Percentiles rank a stretch among this genome's conserved stretches.
Evolutionary conservation across 768 basidiomycete genomes (phyloP).

Genomic region (Lactarius quietus): DNA sequence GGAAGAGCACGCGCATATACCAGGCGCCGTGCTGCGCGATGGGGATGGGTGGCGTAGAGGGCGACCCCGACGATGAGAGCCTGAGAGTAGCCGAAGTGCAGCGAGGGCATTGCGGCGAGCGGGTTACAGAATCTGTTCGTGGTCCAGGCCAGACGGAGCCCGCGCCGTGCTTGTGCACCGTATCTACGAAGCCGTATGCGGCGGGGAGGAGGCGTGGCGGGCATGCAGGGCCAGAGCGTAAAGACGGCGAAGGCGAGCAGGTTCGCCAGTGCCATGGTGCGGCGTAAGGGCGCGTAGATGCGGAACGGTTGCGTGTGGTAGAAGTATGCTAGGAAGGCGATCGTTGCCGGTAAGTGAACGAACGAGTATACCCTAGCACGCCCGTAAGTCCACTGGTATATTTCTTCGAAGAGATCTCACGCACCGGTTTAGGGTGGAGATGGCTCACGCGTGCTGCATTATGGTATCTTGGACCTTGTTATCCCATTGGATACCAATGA

Average conservation of each 20-base stretch:
- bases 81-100: constrained; percentile 20
- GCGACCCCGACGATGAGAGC: constrained; percentile 21
- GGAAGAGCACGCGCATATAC: constrained; percentile 9
- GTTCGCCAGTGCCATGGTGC: constrained; percentile 19
- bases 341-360: constrained; percentile 21
- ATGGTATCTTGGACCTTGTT: constrained; percentile 9
- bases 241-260: constrained; percentile 20
- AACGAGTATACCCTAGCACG: constrained; percentile 7
- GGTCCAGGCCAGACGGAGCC: constrained; percentile 23
- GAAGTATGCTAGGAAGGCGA: constrained; percentile 17
- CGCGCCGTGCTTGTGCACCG: constrained; percentile 11
- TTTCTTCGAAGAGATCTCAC: not conserved
- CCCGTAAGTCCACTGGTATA: too few relatives aligned
- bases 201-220: constrained; percentile 18
- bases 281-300: constrained; percentile 15
- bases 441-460: constrained; percentile 3
- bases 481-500: constrained; percentile 16
- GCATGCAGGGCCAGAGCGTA: constrained; percentile 23
- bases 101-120: constrained; percentile 20
- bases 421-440: constrained; percentile 15
- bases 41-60: constrained; percentile 5
- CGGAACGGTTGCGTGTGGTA: constrained; percentile 4
- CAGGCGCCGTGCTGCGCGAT: not conserved
- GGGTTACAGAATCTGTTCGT: constrained; percentile 22
- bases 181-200: constrained; percentile 19